Evolutionary conservation across 495 filamentous ascomycete species (phyloP).

Genomic region (Xanthoparmelia taractica): DNA sequence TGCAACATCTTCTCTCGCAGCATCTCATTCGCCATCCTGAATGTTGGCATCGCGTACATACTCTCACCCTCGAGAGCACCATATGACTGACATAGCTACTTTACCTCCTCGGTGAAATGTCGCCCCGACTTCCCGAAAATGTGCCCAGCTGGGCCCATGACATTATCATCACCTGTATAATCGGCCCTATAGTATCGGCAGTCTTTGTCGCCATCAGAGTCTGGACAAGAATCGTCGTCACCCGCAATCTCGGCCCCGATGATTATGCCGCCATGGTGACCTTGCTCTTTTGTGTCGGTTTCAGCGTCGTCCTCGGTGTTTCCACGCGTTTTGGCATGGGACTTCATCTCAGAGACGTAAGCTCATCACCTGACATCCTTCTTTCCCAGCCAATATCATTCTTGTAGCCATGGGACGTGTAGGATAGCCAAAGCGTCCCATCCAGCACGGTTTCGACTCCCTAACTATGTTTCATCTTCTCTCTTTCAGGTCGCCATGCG

Average conservation of each 20-base stretch:
- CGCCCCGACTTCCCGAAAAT: not conserved
- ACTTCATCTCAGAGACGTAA: slow-evolving; percentile 7
- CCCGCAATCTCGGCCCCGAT: slow-evolving; percentile 13
- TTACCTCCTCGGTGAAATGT: not conserved
- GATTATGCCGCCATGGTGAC: slow-evolving; percentile 13
- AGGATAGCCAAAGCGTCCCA: slow-evolving; percentile 9
- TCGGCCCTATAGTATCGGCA: slow-evolving; percentile 9
- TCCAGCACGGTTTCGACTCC: slow-evolving; percentile 17
- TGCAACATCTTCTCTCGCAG: not conserved
- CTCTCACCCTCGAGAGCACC: not conserved
- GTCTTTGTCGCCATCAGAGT: slow-evolving; percentile 14
- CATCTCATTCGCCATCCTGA: no score
- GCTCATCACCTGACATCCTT: not conserved
- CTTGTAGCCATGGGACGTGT: slow-evolving; percentile 7
- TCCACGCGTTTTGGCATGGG: slow-evolving; percentile 21
- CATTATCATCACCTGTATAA: slow-evolving; percentile 9
- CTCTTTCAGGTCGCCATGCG: slow-evolving; percentile 2
- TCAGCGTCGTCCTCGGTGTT: slow-evolving; percentile 13
- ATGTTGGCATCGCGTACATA: no score
- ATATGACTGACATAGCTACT: not conserved
- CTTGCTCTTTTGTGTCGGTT: slow-evolving; percentile 7
- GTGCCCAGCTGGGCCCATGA: not conserved
- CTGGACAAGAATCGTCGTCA: slow-evolving; percentile 5
- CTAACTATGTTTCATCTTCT: not conserved
- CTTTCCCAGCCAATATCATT: not conserved